Percentiles rank a stretch among this genome's conserved stretches.
These are phyloP conservation scores for Picea engelmannii DNA, from an alignment of 83 land plant genomes.

Conservation along the genomic window DNA sequence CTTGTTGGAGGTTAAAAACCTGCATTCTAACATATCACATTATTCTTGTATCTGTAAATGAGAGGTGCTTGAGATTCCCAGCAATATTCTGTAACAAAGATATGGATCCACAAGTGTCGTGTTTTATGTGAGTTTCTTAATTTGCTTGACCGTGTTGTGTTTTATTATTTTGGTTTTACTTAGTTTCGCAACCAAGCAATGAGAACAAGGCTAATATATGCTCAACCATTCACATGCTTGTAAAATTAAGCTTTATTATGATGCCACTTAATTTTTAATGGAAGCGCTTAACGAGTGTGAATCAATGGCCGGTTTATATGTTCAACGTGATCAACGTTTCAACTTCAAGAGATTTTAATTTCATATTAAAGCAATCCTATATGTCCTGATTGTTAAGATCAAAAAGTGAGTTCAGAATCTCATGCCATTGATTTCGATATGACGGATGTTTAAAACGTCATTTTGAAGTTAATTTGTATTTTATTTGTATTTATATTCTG, in stretches of 20 bases:
- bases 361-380: not conserved
- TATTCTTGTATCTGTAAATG: conserved; percentile 11
- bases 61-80: conserved; percentile 1
- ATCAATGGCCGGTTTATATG: not conserved
- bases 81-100: conserved; percentile 11
- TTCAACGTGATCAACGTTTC: not conserved
- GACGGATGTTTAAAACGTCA: not conserved
- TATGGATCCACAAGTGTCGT: not conserved
- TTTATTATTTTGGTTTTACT: not conserved
- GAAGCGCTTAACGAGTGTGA: not conserved
- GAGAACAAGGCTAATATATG: conserved; percentile 9
- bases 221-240: not conserved
- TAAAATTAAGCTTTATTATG: not conserved
- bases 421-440: not conserved
- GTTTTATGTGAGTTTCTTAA: conserved; percentile 10
- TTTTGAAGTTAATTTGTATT: no score
- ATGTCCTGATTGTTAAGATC: not conserved
- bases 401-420: not conserved
- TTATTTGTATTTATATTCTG: no score
- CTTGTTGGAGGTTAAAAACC: conserved; percentile 4
- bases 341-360: not conserved
- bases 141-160: not conserved
- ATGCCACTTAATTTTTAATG: not conserved
- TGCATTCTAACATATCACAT: conserved; percentile 2
- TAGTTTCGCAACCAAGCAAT: conserved; percentile 8